Base-by-base conservation (phyloP, 2,329 filamentous ascomycete genomes). In the Erysiphe pulchra region DNA sequence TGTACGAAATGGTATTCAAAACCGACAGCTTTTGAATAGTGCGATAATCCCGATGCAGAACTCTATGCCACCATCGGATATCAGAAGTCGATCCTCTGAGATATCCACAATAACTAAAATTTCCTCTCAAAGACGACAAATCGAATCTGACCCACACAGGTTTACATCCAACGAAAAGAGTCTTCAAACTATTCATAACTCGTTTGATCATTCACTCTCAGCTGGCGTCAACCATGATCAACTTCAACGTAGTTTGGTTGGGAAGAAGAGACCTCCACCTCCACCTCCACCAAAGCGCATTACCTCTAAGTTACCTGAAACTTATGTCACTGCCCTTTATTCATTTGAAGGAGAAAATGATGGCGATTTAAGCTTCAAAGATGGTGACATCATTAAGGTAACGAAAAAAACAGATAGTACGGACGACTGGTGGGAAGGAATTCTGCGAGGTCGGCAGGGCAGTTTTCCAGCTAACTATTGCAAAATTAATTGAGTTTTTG, bases 351-450 rank as follows among this genome's bases (percentile, higher is more conserved):
- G 78, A 0, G 75, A 85, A 55, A 71, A 69, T 7, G 59, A 63
- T 1, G 80, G 79, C 0, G 83, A 92, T 58, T 58, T 92, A 45
- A 68, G 68, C 2, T 92, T 92, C 56, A 66, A 66, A 30, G 79
- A 86, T 59, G 83, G 82, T 1, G 83, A 90, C 55, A 67, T 70
- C 44, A 92, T 92, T 53, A 72, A 68, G 41, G 76, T 92, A 3
- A 56, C 85, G 31, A 81, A 81, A 63, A 83, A 79, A 63, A 90
- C 83, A 2, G 70, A 73, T 7, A 84, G 77, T 49, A 77, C 74
- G 18, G 79, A 90, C 61, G 83, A 90, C 57, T 92, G 83, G 82
- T 92, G 83, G 83, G 72, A 82, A 50, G 83, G 83, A 12, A 81
- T 90, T 59, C 51, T 86, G 13, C 65, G 66, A 37, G 82, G 82